A percentile compares a stretch with the other conserved stretches of the same genome.
phyloP scores from a whole-genome alignment of 2,329 filamentous ascomycete genomes.

The Pyrenochaeta sp. region DNA sequence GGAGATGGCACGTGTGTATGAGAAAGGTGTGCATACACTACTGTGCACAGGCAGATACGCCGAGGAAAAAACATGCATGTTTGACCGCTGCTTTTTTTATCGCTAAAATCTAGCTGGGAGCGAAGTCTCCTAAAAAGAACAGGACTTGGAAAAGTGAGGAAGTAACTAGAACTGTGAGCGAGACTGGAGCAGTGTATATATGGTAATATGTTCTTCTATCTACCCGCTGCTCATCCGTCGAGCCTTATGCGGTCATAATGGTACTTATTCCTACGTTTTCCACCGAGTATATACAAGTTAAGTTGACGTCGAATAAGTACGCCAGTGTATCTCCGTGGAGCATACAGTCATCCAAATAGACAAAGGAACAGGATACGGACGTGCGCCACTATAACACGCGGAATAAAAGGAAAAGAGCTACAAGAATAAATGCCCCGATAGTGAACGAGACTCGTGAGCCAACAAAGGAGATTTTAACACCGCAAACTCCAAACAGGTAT shows the following conservation, averaged over 20 bases:
- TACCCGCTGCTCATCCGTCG: background rate
- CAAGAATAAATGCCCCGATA: background rate
- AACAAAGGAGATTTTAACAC: slow-evolving; percentile 1
- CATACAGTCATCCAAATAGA: slow-evolving; percentile 9
- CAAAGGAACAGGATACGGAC: slow-evolving; percentile 3
- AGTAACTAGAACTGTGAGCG: no score
- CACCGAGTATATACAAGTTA: slow-evolving; percentile 10
- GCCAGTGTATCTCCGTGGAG: slow-evolving; percentile 13
- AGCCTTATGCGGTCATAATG: background rate
- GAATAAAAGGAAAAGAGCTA: slow-evolving; percentile 4
- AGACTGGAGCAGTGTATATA: background rate
- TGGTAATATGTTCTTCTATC: background rate
- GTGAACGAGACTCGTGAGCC: background rate
- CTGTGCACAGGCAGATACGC: no score
- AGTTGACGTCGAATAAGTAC: slow-evolving; percentile 3
- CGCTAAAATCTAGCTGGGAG: no score
- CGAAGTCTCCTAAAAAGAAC: no score
- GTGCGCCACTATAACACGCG: slow-evolving; percentile 3
- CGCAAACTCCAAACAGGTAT: slow-evolving; percentile 10
- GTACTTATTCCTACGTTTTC: background rate
- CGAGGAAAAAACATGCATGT: no score
- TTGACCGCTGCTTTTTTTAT: no score
- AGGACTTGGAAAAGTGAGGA: no score
- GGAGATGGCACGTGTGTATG: no score
- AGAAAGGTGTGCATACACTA: no score